Base-by-base conservation (phyloP, 305 asterid species). In the Fraxinus greggii region DNA sequence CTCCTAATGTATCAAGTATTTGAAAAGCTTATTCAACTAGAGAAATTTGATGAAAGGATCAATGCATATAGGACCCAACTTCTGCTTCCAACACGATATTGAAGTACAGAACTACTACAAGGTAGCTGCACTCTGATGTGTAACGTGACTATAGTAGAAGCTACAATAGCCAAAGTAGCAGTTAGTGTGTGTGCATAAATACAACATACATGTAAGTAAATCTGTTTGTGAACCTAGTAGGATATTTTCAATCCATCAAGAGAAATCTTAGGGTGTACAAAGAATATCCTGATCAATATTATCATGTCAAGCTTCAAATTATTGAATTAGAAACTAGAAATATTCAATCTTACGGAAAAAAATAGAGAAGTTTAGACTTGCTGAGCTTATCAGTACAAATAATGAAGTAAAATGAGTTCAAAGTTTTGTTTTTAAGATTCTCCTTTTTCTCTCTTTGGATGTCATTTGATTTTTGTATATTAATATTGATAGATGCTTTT, bases 1-100 rank as follows among this genome's bases (percentile, higher is more conserved):
- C 72, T 24, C 72, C 61, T 45, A 33, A 63, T 81, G 26, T 77
- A 81, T 82, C 82, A 83, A 15, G 40, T 82, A 17, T 67, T 80
- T 70, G 45, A 84, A 24, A 67, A 29, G 54, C 51, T 78, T 72
- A 61, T 35, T 32, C 48, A 59, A 75, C 17, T 54, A 51, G 28
- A 51, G 15, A 45, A 72, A 24, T 73, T 3, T 33, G 35, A 48
- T 73, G 28, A 31, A 75, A 70, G 15, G 63, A 65, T 7, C 23
- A 12, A 38, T 24, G 38, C 36, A 35, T 56, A 59, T 67, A 79
- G 35, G 81, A 54, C 17, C 28, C 81, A 65, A 74, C 38, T 70
- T 29, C 75, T 72, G 32, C 81, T 19, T 51, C 70, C 38, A 23
- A 70, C 9, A 26, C 77, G 59, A 77, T 59, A 77, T 42, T 12